Percentiles rank a stretch among this genome's conserved stretches.
Conservation (phyloP, 345 rosid species). For the Dipteronia sinensis region DNA sequence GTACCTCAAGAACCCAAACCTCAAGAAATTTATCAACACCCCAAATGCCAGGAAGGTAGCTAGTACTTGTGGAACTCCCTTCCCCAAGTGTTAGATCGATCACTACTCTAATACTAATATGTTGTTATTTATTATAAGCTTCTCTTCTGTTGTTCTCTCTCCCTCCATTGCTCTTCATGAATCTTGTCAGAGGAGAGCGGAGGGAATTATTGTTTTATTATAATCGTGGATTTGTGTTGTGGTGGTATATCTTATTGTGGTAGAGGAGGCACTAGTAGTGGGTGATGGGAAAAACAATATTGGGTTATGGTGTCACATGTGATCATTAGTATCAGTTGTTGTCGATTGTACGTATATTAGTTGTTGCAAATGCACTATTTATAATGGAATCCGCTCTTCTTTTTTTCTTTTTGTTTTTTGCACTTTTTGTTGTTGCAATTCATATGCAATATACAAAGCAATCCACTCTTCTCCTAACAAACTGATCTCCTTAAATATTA, state of each 20-base stretch:
- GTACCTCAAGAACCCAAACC: conserved; percentile 73
- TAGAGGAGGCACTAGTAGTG: conserved; percentile 15
- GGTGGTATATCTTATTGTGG: conserved; percentile 15
- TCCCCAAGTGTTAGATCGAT: conserved; percentile 72
- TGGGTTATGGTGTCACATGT: conserved; percentile 30
- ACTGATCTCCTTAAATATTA: too few relatives aligned
- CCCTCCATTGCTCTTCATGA: conserved; percentile 10
- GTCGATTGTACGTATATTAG: conserved; percentile 11
- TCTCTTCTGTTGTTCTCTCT: conserved; percentile 3
- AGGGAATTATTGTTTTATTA: conserved; percentile 7
- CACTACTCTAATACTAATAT: background rate
- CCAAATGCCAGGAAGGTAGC: conserved; percentile 94
- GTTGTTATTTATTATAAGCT: background rate
- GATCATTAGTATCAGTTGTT: conserved; percentile 22
- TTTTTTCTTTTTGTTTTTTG: background rate
- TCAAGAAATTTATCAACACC: conserved; percentile 66
- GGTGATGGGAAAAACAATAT: conserved; percentile 22
- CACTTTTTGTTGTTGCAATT: background rate
- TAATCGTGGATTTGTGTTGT: background rate
- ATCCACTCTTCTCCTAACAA: too few relatives aligned
- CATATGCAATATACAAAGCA: background rate
- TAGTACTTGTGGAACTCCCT: conserved; percentile 75
- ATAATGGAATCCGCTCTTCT: conserved; percentile 23
- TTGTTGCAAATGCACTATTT: conserved; percentile 17
- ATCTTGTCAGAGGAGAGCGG: background rate